These are phyloP conservation scores for Cutaneotrichosporon sp. DNA, from an alignment of 1,284 basidiomycete species.

Conservation along the genomic window DNA sequence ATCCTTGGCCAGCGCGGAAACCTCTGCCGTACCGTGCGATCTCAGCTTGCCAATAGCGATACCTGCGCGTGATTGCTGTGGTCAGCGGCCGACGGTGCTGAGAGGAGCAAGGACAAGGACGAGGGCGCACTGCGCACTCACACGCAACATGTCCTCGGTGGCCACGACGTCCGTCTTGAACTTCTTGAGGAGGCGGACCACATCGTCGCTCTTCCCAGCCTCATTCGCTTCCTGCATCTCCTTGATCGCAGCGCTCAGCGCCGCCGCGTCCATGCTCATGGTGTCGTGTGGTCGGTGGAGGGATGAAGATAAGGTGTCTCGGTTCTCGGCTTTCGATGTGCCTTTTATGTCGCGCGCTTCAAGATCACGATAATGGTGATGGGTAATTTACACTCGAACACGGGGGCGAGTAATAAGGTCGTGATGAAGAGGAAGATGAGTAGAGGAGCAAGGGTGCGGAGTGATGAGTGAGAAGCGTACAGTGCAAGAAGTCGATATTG, in stretches of 20 bases:
- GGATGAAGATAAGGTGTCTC: no score
- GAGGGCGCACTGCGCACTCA: slow-evolving; percentile 56
- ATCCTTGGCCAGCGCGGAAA: slow-evolving; percentile 84
- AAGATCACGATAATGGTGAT: no score
- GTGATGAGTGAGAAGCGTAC: no score
- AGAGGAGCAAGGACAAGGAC: background rate
- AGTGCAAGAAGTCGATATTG: no score
- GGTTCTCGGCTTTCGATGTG: no score
- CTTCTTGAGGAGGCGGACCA: slow-evolving; percentile 65
- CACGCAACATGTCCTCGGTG: slow-evolving; percentile 82
- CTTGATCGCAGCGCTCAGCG: slow-evolving; percentile 37
- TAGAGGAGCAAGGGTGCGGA: no score
- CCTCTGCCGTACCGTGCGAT: slow-evolving; percentile 66
- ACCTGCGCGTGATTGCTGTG: slow-evolving; percentile 71
- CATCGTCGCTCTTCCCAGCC: slow-evolving; percentile 74
- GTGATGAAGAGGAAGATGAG: no score
- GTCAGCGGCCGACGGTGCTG: slow-evolving; percentile 8
- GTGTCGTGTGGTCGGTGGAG: background rate
- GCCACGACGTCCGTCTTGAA: slow-evolving; percentile 77
- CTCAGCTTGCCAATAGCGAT: slow-evolving; percentile 89
- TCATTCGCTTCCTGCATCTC: slow-evolving; percentile 63
- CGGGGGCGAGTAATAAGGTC: no score
- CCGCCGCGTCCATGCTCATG: slow-evolving; percentile 38
- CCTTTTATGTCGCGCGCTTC: background rate
- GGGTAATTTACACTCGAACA: no score